Conservation (phyloP, 176 grass and related monocot species). For the Carex kokanica region DNA sequence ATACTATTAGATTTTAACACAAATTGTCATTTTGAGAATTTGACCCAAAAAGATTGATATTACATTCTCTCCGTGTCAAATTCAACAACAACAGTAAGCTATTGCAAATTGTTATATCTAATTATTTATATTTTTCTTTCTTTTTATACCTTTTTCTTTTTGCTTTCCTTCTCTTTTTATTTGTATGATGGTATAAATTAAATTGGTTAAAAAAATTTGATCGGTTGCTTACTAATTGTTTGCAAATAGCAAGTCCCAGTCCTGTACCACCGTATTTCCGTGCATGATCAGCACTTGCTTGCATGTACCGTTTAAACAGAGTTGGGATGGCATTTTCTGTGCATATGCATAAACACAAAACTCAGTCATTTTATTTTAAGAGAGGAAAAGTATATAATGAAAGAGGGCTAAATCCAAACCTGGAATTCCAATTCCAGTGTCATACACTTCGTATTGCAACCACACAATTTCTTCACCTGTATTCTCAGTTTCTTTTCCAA, state of each 20-base stretch:
- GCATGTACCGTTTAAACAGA: constrained; percentile 87
- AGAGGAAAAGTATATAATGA: constrained; percentile 18
- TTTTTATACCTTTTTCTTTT: neutral
- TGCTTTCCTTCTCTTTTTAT: neutral
- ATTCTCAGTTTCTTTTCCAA: constrained; percentile 43
- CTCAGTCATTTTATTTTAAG: neutral
- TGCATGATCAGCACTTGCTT: constrained; percentile 87
- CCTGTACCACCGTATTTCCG: constrained; percentile 92
- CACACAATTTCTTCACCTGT: constrained; percentile 51
- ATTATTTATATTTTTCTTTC: neutral
- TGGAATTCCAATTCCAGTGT: constrained; percentile 97
- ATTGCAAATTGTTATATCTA: neutral
- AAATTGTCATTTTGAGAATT: constrained; percentile 22
- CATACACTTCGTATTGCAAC: constrained; percentile 79
- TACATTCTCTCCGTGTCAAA: neutral
- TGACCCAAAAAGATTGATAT: neutral
- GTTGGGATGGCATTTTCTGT: constrained; percentile 82
- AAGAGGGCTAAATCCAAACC: constrained; percentile 46
- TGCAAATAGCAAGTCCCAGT: constrained; percentile 94
- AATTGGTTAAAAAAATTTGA: constrained; percentile 11
- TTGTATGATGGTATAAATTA: neutral
- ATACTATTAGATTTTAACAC: constrained; percentile 17
- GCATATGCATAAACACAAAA: constrained; percentile 25
- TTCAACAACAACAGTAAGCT: neutral
- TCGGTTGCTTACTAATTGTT: constrained; percentile 63